These are phyloP conservation scores for Colletotrichum paranaense DNA, from an alignment of 2,329 filamentous ascomycete species.

Conservation along the genomic window DNA sequence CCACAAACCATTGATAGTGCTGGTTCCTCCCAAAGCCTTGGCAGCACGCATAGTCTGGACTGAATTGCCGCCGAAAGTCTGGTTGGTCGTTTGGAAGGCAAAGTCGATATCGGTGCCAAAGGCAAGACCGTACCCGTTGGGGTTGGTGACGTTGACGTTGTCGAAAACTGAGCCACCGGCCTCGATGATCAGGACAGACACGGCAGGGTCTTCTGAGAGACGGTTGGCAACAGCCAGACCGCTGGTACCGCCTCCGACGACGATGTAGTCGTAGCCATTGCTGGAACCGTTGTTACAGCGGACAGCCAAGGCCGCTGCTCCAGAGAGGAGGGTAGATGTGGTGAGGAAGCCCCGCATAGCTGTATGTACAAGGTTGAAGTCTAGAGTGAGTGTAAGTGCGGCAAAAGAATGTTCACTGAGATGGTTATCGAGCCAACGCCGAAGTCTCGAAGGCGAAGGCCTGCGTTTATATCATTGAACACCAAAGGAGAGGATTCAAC, in stretches of 20 bases:
- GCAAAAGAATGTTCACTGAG: neutral
- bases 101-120: slow-evolving; percentile 47
- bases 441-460: neutral
- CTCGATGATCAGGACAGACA: slow-evolving; percentile 48
- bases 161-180: slow-evolving; percentile 48
- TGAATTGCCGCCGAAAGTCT: slow-evolving; percentile 45
- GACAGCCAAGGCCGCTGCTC: slow-evolving; percentile 5
- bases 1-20: slow-evolving; percentile 50
- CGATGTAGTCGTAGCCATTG: slow-evolving; percentile 47
- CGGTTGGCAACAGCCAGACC: slow-evolving; percentile 51
- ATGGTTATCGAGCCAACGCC: rapidly evolving
- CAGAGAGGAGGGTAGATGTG: slow-evolving; percentile 1
- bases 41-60: slow-evolving; percentile 47
- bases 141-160: slow-evolving; percentile 47
- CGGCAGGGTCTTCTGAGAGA: slow-evolving; percentile 45
- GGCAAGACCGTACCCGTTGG: slow-evolving; percentile 40
- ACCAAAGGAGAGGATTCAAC: neutral
- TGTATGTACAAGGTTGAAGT: neutral
- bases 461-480: neutral
- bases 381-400: neutral
- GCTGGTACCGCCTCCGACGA: slow-evolving; percentile 51
- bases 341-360: slow-evolving; percentile 5
- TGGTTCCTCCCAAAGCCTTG: slow-evolving; percentile 53
- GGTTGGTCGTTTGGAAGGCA: slow-evolving; percentile 46
- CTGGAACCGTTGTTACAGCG: neutral